Conservation (phyloP, 176 grass and related monocot genomes). For the Areca catechu region DNA sequence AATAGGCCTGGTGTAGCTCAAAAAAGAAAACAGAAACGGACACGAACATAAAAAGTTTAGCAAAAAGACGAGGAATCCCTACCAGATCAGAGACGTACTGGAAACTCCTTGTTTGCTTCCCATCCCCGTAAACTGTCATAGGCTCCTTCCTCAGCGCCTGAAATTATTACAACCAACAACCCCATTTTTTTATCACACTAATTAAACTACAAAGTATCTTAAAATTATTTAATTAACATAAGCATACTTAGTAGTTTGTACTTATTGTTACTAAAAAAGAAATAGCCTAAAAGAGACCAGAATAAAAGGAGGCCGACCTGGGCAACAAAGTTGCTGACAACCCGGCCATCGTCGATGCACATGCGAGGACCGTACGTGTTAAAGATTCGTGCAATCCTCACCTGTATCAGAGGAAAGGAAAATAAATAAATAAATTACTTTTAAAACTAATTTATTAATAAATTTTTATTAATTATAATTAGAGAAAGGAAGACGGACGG, state of each 20-base stretch:
- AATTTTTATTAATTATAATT: too few relatives aligned
- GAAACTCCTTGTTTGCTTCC: constrained; percentile 11
- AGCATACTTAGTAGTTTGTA: too few relatives aligned
- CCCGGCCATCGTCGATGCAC: constrained; percentile 14
- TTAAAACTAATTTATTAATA: too few relatives aligned
- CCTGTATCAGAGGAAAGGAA: background rate
- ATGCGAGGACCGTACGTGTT: constrained; percentile 12
- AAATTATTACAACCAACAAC: too few relatives aligned
- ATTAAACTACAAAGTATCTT: too few relatives aligned
- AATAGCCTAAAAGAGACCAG: too few relatives aligned
- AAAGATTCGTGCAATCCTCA: constrained; percentile 16
- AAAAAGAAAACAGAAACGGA: too few relatives aligned
- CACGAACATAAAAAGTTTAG: background rate
- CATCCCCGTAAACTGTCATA: constrained; percentile 5
- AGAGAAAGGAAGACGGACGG: too few relatives aligned
- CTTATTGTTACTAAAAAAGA: too few relatives aligned
- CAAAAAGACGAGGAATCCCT: background rate
- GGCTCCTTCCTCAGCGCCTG: constrained; percentile 14
- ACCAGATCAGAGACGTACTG: constrained; percentile 15
- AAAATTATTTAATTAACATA: too few relatives aligned
- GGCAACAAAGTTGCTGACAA: constrained; percentile 8
- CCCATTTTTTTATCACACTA: too few relatives aligned
- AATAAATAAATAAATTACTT: background rate
- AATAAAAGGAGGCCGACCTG: background rate
- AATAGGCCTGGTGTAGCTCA: too few relatives aligned